These are phyloP conservation scores for Saccharum spontaneum DNA, from an alignment of 176 grass and related monocot species.

Conservation along the genomic window DNA sequence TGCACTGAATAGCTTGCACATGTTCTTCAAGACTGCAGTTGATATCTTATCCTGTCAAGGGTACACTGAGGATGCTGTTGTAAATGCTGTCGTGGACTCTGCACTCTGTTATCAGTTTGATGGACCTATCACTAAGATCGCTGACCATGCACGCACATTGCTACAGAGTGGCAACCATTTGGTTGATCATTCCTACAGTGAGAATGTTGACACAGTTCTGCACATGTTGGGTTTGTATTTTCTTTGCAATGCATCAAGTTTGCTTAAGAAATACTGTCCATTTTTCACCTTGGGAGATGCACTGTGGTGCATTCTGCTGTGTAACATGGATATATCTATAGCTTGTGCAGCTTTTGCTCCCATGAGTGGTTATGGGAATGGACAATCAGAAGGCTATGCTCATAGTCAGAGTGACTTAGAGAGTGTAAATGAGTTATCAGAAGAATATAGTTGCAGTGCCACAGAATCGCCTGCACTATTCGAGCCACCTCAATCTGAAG, in stretches of 20 bases:
- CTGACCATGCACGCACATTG: slow-evolving; percentile 23
- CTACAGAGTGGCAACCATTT: slow-evolving; percentile 16
- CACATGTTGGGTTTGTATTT: slow-evolving; percentile 38
- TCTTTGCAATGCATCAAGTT: slow-evolving; percentile 26
- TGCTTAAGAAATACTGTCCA: slow-evolving; percentile 36
- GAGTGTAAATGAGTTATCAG: slow-evolving; percentile 22
- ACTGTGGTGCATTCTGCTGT: slow-evolving; percentile 46
- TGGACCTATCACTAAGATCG: slow-evolving; percentile 37
- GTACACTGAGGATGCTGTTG: slow-evolving; percentile 30
- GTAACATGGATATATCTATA: slow-evolving; percentile 41
- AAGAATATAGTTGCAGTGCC: slow-evolving; percentile 5
- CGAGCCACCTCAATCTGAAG: slow-evolving; percentile 10
- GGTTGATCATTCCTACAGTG: slow-evolving; percentile 10
- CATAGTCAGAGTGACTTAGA: background rate
- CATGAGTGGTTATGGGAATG: slow-evolving; percentile 28
- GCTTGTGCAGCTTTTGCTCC: slow-evolving; percentile 3
- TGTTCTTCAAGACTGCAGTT: slow-evolving; percentile 41
- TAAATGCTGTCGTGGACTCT: slow-evolving; percentile 32
- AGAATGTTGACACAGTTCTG: slow-evolving; percentile 42
- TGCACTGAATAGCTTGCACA: slow-evolving; percentile 34
- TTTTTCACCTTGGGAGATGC: slow-evolving; percentile 41
- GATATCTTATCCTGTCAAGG: slow-evolving; percentile 31
- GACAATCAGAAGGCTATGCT: slow-evolving; percentile 13
- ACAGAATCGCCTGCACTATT: slow-evolving; percentile 10
- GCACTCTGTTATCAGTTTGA: slow-evolving; percentile 36